Evolutionary conservation across 1,284 basidiomycete species (phyloP), one percentile per base, ranked within the genome.

Genomic region (Cutaneotrichosporon sp.): DNA sequence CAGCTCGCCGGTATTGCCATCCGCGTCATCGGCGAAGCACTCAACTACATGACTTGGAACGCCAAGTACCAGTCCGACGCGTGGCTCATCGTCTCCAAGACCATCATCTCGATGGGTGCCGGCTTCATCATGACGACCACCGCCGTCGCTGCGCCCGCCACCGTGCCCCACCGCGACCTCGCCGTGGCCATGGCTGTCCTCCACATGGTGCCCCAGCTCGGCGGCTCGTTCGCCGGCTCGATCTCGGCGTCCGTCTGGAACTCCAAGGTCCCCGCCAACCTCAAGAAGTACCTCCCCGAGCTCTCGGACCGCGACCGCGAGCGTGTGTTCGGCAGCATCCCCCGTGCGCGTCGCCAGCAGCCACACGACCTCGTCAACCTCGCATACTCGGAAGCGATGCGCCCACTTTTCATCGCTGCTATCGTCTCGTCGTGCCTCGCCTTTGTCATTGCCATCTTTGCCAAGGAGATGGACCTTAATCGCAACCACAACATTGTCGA

Each of bases 121-220:
- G 67, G 68, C 43, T 73, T 67, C 33, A 64, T 64, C 33, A 78
- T 81, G 53, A 75, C 77, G 31, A 74, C 75, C 13, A 76, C 77
- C 4, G 72, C 77, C 24, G 72, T 78, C 10, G 78, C 75, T 1
- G 68, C 74, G 2, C 79, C 80, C 50, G 79, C 73, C 1, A 74
- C 73, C 8, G 79, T 77, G 6, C 73, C 79, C 9, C 80, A 80
- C 66, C 68, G 67, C 49, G 79, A 81, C 64, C 69, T 81, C 46
- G 79, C 79, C 6, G 66, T 74, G 11, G 74, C 79, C 38, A 77
- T 77, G 56, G 71, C 79, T 6, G 69, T 78, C 25, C 71, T 81
- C 11, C 68, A 71, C 36, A 68, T 81, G 46, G 80, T 79, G 73
- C 76, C 78, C 0, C 69, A 69, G n/a, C 68, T 81, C 20, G 80